Percentiles rank a stretch among this genome's conserved stretches.
phyloP scores from a whole-genome alignment of 1,139 yeast genomes.

The Yamadazyma oceani region DNA sequence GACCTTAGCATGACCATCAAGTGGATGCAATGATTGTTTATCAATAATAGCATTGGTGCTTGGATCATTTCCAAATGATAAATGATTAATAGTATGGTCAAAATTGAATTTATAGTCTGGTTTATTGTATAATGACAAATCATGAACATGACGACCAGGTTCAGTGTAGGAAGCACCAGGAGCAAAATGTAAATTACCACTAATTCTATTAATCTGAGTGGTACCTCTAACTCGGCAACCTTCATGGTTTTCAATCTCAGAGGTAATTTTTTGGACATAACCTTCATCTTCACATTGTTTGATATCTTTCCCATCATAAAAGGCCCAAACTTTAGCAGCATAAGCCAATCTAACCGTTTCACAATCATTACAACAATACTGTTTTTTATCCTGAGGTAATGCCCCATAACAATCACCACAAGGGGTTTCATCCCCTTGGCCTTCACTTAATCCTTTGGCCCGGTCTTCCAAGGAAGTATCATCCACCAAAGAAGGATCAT shows the following conservation, averaged over 20 bases:
- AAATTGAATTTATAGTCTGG: constrained; percentile 58
- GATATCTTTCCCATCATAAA: constrained; percentile 80
- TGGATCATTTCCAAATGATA: constrained; percentile 77
- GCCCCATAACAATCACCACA: constrained; percentile 96
- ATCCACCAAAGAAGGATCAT: constrained; percentile 27
- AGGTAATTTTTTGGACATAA: constrained; percentile 61
- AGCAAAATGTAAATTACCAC: constrained; percentile 92
- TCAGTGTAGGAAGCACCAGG: constrained; percentile 75
- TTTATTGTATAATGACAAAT: constrained; percentile 66
- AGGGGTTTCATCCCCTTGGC: constrained; percentile 29
- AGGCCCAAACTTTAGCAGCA: constrained; percentile 78
- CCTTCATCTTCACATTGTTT: constrained; percentile 92
- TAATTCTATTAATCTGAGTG: constrained; percentile 77
- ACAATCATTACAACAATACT: constrained; percentile 83
- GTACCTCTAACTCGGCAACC: constrained; percentile 88
- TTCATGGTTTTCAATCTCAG: constrained; percentile 56
- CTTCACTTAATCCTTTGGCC: constrained; percentile 40
- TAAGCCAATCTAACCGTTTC: constrained; percentile 79
- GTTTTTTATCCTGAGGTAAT: constrained; percentile 59
- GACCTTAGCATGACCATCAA: constrained; percentile 51
- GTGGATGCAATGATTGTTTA: constrained; percentile 58
- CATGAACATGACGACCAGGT: constrained; percentile 74
- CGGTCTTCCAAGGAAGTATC: constrained; percentile 30
- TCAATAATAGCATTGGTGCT: constrained; percentile 21
- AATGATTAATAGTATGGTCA: constrained; percentile 73